These are phyloP conservation scores for Platanthera guangdongensis DNA, from an alignment of 106 monocot species.

Conservation along the genomic window DNA sequence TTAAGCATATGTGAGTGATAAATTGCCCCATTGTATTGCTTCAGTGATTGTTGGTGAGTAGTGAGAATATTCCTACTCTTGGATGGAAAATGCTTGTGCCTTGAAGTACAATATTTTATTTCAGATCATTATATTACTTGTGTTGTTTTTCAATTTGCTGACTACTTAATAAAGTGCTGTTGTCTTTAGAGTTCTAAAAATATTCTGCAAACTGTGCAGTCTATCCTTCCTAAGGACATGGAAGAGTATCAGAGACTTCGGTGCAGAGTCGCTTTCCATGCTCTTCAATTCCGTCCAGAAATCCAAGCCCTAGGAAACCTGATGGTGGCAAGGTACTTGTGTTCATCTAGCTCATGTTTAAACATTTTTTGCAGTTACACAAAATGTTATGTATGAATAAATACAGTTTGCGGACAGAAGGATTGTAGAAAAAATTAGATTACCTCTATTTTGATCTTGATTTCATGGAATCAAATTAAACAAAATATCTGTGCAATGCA, in stretches of 20 bases:
- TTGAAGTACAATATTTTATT: neutral
- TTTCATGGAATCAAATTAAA: neutral
- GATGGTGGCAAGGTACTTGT: constrained; percentile 62
- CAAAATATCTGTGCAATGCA: too few relatives aligned
- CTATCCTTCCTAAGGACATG: constrained; percentile 73
- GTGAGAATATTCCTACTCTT: too few relatives aligned
- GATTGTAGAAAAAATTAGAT: neutral
- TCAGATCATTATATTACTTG: neutral
- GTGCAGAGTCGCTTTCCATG: constrained; percentile 88
- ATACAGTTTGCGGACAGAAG: neutral
- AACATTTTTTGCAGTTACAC: neutral
- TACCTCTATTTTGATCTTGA: neutral
- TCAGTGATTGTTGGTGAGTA: neutral
- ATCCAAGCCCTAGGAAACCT: constrained; percentile 61
- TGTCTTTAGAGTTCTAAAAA: constrained; percentile 1
- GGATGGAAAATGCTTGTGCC: too few relatives aligned
- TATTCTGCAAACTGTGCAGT: constrained; percentile 22
- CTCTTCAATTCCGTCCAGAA: constrained; percentile 80
- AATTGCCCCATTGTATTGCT: neutral
- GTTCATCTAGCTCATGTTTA: neutral
- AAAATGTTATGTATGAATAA: neutral
- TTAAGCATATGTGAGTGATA: neutral
- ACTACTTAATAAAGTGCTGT: neutral
- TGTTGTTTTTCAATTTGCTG: neutral
- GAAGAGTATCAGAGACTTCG: constrained; percentile 84